phyloP scores from a whole-genome alignment of 2,329 filamentous ascomycete species.

The Sclerotinia subarctica region DNA sequence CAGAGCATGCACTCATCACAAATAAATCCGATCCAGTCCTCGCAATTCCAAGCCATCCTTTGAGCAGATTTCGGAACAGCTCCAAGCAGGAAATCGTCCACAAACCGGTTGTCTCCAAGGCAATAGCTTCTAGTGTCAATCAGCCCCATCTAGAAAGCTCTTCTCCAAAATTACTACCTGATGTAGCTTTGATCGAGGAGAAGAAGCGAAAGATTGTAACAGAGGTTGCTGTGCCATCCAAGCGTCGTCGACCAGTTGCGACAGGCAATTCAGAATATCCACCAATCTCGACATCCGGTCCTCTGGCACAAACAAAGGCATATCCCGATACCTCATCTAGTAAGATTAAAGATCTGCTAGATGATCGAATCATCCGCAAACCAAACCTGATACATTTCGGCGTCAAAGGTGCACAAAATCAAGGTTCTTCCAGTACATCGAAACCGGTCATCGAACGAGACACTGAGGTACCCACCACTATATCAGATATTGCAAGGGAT shows the following conservation, averaged over 20 bases:
- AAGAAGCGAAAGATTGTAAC: constrained; percentile 16
- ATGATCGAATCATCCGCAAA: constrained; percentile 27
- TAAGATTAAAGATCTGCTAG: constrained; percentile 5
- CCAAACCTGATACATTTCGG: constrained; percentile 29
- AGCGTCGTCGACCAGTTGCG: constrained; percentile 2
- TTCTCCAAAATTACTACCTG: background rate
- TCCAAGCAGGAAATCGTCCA: background rate
- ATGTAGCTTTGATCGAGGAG: background rate
- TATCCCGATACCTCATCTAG: background rate
- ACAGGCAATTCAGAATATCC: background rate
- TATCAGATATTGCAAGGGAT: constrained; percentile 8
- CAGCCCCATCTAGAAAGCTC: background rate
- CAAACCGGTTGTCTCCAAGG: background rate
- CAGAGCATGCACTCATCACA: background rate
- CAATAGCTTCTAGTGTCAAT: background rate
- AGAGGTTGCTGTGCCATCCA: background rate
- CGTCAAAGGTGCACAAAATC: constrained; percentile 28
- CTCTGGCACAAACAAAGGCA: background rate
- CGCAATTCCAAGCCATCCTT: background rate
- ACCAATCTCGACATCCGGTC: background rate
- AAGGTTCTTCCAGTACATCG: constrained; percentile 25
- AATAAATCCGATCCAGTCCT: background rate
- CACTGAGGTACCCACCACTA: background rate
- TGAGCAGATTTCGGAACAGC: background rate
- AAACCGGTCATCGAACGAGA: background rate